phyloP scores from a whole-genome alignment of 1,139 yeast genomes.

The Diutina sp. region DNA sequence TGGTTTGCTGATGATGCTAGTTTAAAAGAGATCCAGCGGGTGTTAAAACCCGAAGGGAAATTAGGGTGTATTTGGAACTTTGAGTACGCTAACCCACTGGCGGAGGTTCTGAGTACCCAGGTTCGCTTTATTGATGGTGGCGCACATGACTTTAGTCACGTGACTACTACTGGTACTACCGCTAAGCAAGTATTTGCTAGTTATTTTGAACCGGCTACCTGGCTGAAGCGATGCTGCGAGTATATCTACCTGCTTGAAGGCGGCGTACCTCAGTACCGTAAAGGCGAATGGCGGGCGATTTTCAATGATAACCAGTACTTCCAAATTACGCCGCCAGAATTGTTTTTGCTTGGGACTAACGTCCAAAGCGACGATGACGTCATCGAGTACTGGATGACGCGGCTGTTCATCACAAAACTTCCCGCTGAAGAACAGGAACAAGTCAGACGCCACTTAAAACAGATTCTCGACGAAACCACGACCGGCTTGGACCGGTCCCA shows the following conservation, averaged over 20 bases:
- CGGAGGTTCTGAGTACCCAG: not conserved
- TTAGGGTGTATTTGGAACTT: conserved; percentile 54
- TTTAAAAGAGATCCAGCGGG: conserved; percentile 37
- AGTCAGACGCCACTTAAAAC: conserved; percentile 18
- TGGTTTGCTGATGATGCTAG: conserved; percentile 49
- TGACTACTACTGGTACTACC: not conserved
- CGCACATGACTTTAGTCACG: not conserved
- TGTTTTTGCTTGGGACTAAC: conserved; percentile 12
- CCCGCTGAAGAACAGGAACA: conserved; percentile 20
- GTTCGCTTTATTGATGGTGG: not conserved
- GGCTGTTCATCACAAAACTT: conserved; percentile 44
- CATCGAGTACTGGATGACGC: conserved; percentile 36
- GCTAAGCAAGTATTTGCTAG: conserved; percentile 4
- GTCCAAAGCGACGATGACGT: conserved; percentile 17
- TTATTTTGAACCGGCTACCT: conserved; percentile 7
- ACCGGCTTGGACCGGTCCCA: not conserved
- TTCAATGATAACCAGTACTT: conserved; percentile 17
- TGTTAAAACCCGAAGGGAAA: conserved; percentile 33
- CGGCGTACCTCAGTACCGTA: conserved; percentile 48
- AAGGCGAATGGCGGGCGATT: conserved; percentile 33
- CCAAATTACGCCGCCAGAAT: conserved; percentile 15
- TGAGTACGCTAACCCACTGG: conserved; percentile 14
- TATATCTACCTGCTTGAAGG: conserved; percentile 17
- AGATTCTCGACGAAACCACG: conserved; percentile 6
- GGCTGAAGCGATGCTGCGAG: conserved; percentile 16